Base-by-base conservation (phyloP, 306 rosid genomes). In the Vachellia collinsii region DNA sequence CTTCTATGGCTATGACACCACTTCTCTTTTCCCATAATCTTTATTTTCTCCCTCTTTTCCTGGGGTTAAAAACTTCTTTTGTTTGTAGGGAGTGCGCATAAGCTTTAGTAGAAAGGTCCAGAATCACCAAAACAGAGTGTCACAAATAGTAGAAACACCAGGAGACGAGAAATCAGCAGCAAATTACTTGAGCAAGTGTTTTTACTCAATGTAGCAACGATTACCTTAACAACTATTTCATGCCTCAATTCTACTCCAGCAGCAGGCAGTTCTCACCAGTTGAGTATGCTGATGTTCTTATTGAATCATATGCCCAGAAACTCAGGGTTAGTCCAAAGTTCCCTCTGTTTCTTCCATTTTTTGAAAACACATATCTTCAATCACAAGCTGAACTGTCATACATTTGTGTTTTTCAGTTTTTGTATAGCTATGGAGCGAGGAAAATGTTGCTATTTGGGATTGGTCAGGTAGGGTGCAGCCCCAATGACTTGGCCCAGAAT, bases 161-260 rank as follows among this genome's bases (percentile, higher is more conserved):
- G 98, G 98, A 70, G 85, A 80, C 58, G 93, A 86, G 76, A 75
- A 88, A 68, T n/a, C 80, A 51, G 85, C 98, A 3, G 89, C 97
- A 39, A 70, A 79, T 56, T 88, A 95, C 81, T 74, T 95, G 4
- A 82, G 90, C 75, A 91, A 72, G 85, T 95, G 99, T 86, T 89
- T 95, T 34, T 93, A 88, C 83, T 89, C 98, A 66, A 77, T 95
- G 98, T 58, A 95, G 98, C 88, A 93, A 95, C 42, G 99, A 95
- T 84, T 95, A 93, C 81, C 94, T 95, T 6, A 95, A 95, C 92
- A 95, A 95, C 87, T 91, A 95, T 81, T 95, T 95, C 90, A 90
- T 93, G 97, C 98, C 98, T 42, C 76, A 46, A 47, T 51, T 77
- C 53, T 95, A 95, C 85, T 70, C 88, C 25, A 87, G 83, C 34